Evolutionary conservation across 345 rosid species (phyloP).

Genomic region (Euclidium syriacum): DNA sequence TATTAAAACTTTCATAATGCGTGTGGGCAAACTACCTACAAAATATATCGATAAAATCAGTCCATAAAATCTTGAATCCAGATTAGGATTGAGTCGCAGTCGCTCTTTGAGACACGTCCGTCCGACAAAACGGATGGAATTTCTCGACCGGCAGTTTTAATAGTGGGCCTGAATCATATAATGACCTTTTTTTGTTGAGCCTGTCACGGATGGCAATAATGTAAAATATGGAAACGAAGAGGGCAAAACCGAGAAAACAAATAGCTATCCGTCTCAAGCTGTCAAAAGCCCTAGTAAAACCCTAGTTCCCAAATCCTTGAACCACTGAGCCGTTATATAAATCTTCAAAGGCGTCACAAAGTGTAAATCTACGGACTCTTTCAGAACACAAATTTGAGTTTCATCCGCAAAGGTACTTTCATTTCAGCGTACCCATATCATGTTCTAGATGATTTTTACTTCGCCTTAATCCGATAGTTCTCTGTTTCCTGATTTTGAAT

Average conservation of each 20-base stretch:
- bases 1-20: no score
- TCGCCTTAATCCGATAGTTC: background rate
- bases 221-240: background rate
- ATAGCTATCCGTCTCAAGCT: background rate
- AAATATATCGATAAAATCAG: no score
- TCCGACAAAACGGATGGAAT: no score
- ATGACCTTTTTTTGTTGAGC: background rate
- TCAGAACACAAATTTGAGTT: background rate
- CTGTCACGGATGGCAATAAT: no score
- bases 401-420: slow-evolving; percentile 8
- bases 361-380: background rate
- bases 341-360: background rate
- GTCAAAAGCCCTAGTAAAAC: slow-evolving; percentile 12
- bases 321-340: slow-evolving; percentile 15
- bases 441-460: background rate
- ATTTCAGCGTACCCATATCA: background rate
- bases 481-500: background rate
- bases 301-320: background rate
- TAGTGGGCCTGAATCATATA: slow-evolving; percentile 1
- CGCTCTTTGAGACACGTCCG: no score
- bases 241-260: slow-evolving; percentile 10
- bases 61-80: no score
- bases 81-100: no score
- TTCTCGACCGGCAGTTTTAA: background rate
- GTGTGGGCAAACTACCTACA: no score